Base-by-base conservation (phyloP, 768 basidiomycete genomes). In the Tulasnella calospora region DNA sequence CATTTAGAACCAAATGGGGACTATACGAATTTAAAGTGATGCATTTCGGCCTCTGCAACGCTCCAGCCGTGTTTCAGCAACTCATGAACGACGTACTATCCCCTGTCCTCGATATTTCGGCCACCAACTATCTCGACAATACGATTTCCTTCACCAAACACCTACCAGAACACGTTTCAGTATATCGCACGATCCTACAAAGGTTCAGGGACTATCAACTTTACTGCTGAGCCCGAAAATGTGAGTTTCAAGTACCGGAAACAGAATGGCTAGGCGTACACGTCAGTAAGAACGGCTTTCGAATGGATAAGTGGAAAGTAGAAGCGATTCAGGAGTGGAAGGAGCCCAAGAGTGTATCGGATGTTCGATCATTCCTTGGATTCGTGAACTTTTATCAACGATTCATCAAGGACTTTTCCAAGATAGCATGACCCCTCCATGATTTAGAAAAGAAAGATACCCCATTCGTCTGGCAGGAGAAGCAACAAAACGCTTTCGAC, bases 71-170 rank as follows among this genome's bases (percentile, higher is more conserved):
- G 1, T 61, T 61, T 2, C 57, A 61, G 30, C 57, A 13, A 0
- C 15, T 61, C 27, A 61, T 61, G 27, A 61, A 61, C 27, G 30
- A 61, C 27, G 30, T 61, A 7, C 8, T 61, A 1, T 6, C 57
- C 1, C 57, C 57, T 1, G 57, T 81, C 3, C 13, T 81, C 15
- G 81, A 79, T 21, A 46, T 70, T 17, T 71, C 74, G 33, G 73
- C 78, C 5, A 46, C 78, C n/a, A 61, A 80, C 21, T 81, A 79
- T 57, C 77, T 81, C 13, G 81, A 81, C 79, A 73, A 81, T 38
- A 81, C 80, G 10, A 69, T 80, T 7, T 71, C 80, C 4, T 74
- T 73, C 44, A 73, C 78, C 17, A 41, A 61, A 3, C 77, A 67
- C 15, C 73, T 71, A 15, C 73, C 78, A 33, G 41, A 74, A 27